Evolutionary conservation across 306 rosid genomes (phyloP), one percentile per base, ranked within the genome.

Genomic region (Crotalaria pallida): DNA sequence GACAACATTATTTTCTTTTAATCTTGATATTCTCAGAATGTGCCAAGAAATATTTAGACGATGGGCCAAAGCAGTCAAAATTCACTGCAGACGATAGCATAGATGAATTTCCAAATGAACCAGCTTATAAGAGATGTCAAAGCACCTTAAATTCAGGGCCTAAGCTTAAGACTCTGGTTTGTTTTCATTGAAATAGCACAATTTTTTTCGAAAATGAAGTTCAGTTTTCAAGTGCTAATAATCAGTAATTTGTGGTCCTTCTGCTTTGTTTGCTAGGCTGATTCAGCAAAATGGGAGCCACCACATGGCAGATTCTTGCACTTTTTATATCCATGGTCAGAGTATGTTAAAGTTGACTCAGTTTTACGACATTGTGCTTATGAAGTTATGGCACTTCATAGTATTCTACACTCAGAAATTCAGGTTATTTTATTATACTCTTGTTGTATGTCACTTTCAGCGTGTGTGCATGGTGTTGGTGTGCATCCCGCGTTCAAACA

Each of bases 281-380:
- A 31, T 21, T 73, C 92, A 6, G 95, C 95, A 48, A 90, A 86
- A 80, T 90, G 95, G 96, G 96, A 90, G 82, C 95, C 92, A 38
- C 96, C 95, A 2, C 96, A 88, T 52, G 96, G 95, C 0, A 81
- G 84, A 82, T 90, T 90, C 87, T 19, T 72, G 27, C 95, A 84
- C 60, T 79, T 88, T 44, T 82, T 81, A 73, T 83, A 86, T 58
- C 96, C 95, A 0, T 90, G 96, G 96, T 65, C 80, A 4, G 87
- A 90, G 61, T 88, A 90, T 71, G 86, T 77, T 34, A 81, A 83
- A 67, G 96, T 89, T 45, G 92, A 86, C 62, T 88, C 86, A 2
- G 92, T 85, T 31, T 62, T 89, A 27, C 70, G 86, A 58, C 82
- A 84, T 45, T 88, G 94, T 88, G 89, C 89, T 63, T 88, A 81